These are phyloP conservation scores for Salisapilia sapeloensis DNA, from an alignment of 352 stramenopile species.

Conservation along the genomic window DNA sequence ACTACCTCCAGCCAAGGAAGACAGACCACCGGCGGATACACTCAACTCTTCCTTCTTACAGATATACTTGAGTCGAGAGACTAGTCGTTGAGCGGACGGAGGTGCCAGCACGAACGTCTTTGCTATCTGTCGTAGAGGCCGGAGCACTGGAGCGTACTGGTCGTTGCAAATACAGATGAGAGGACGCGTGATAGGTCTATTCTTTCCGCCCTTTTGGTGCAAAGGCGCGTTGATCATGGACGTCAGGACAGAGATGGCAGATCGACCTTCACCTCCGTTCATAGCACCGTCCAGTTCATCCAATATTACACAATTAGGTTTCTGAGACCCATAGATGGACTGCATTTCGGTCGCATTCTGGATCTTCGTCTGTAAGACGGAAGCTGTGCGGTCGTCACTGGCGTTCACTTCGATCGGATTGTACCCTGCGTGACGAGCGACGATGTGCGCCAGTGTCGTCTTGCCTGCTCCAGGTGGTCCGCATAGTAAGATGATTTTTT, in stretches of 20 bases:
- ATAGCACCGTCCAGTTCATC: constrained; percentile 97
- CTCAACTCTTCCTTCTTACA: constrained; percentile 80
- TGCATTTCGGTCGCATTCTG: constrained; percentile 87
- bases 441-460: constrained; percentile 94
- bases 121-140: constrained; percentile 86
- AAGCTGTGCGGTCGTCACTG: constrained; percentile 91
- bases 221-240: constrained; percentile 85
- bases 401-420: constrained; percentile 96
- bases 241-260: constrained; percentile 83
- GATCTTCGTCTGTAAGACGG: constrained; percentile 83
- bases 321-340: constrained; percentile 72
- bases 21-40: constrained; percentile 45
- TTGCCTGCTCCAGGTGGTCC: constrained; percentile 90
- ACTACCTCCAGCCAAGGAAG: constrained; percentile 31
- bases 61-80: constrained; percentile 86
- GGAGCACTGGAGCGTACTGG: constrained; percentile 89
- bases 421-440: constrained; percentile 93
- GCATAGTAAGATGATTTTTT: constrained; percentile 91
- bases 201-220: constrained; percentile 24
- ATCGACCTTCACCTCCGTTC: constrained; percentile 67
- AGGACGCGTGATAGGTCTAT: constrained; percentile 78
- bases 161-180: constrained; percentile 99
- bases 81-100: constrained; percentile 73
- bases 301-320: constrained; percentile 95
- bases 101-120: constrained; percentile 88